Base-by-base conservation (phyloP, 805 yeast genomes). In the Wickerhamomyces alni region DNA sequence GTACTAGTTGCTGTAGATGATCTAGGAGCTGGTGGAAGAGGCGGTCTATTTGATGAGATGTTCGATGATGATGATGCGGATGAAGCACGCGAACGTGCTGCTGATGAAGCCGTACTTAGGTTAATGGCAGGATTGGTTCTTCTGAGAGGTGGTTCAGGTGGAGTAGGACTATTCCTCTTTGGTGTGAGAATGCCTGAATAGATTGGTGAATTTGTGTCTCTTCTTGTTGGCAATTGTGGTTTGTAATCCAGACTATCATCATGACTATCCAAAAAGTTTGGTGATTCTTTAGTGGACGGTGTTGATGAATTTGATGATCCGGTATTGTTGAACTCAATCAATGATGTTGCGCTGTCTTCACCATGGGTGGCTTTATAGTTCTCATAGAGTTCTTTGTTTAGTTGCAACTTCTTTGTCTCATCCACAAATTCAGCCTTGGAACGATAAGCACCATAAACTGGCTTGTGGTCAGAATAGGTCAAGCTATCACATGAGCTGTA, bases 381-480 rank as follows among this genome's bases (percentile, higher is more conserved):
- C 28, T 74, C 72, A 52, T 85, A 82, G 28, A 91, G 61, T 38
- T 77, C 72, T 31, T 71, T 67, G 15, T 78, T 66, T 40, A 89
- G 60, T 31, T 65, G 62, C 37, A 71, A 67, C 57, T 77, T 85
- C 28, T 69, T 62, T 10, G 60, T 68, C 44, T 83, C 83, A 57
- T 93, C 83, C 25, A 89, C 70, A 40, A 85, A 74, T 39, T 76
- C 72, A 16, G 87, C 89, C 16, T 63, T 67, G 12, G 85, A 76
- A 26, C 69, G 65, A 54, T 83, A 88, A 1, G 87, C 77, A 4
- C 91, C 88, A 59, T 73, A 93, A 3, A 93, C 96, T 0, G 99
- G 99, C 43, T 87, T 80, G 58, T 93, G 99, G 56, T 93, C 99
- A 40, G 96, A 87, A 41, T 81, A 70, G 40, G 55, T 56, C 31